phyloP scores from a whole-genome alignment of 768 basidiomycete genomes.

The Tylopilus balloui region DNA sequence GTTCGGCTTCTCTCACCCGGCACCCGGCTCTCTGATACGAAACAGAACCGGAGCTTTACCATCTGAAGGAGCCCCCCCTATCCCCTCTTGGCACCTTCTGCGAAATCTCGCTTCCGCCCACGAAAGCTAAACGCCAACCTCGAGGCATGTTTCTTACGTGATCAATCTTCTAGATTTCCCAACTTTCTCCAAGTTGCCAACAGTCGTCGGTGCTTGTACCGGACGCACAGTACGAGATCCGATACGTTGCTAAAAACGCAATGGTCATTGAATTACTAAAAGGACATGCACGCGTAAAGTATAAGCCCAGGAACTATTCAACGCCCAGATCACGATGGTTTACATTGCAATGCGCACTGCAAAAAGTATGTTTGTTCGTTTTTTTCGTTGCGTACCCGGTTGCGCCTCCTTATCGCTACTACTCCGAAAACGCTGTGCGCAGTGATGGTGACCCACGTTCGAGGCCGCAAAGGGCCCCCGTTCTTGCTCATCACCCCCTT shows the following conservation, averaged over 20 bases:
- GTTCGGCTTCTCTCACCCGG: constrained; percentile 6
- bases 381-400: not conserved
- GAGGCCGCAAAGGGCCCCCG: not conserved
- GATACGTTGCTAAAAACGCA: not conserved
- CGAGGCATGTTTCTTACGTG: constrained; percentile 8
- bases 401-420: not conserved
- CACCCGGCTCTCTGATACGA: constrained; percentile 2
- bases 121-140: not conserved
- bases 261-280: not conserved
- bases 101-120: constrained; percentile 7
- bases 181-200: not conserved
- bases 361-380: not conserved
- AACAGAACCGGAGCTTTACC: constrained; percentile 1
- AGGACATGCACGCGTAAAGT: not conserved
- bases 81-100: constrained; percentile 10
- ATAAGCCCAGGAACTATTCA: not conserved
- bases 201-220: not conserved
- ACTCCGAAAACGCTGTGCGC: no score
- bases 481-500: no score
- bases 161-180: not conserved
- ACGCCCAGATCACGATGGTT: not conserved
- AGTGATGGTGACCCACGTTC: not conserved
- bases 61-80: not conserved
- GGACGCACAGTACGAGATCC: constrained; percentile 9
- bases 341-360: not conserved